A percentile compares a stretch with the other conserved stretches of the same genome.
phyloP scores from a whole-genome alignment of 164 flowering plant species.

The Magnolia kwangsiensis region DNA sequence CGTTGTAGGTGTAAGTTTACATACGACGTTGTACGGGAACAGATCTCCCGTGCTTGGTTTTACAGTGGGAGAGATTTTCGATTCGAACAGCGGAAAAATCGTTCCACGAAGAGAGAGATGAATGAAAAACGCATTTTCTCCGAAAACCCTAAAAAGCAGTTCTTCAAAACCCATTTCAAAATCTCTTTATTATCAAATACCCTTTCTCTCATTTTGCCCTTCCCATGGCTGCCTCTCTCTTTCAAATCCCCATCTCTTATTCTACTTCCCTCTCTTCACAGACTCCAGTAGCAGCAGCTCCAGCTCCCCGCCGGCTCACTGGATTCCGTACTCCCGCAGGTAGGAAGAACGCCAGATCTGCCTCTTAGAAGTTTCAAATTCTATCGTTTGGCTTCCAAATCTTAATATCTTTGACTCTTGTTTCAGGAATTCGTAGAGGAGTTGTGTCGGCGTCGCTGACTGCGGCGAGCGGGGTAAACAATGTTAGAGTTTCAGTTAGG shows the following conservation, averaged over 20 bases:
- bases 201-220: background rate
- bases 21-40: no score
- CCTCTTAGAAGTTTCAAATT: background rate
- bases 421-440: background rate
- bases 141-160: no score
- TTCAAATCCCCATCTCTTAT: background rate
- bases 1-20: no score
- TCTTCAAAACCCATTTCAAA: no score
- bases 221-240: background rate
- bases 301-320: background rate
- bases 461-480: conserved; percentile 17
- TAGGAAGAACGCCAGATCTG: background rate
- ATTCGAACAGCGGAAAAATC: no score
- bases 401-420: background rate
- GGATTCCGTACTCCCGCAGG: background rate
- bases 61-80: no score
- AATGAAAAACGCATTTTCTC: no score
- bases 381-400: background rate
- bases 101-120: no score
- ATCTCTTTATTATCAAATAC: no score
- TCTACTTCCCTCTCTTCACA: background rate
- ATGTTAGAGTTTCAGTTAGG: conserved; percentile 15
- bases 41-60: no score
- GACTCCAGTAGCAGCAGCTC: background rate
- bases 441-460: background rate